A percentile compares a stretch with the other conserved stretches of the same genome.
Evolutionary conservation across 352 stramenopile genomes (phyloP).

Genomic region (Discostella stelligera): DNA sequence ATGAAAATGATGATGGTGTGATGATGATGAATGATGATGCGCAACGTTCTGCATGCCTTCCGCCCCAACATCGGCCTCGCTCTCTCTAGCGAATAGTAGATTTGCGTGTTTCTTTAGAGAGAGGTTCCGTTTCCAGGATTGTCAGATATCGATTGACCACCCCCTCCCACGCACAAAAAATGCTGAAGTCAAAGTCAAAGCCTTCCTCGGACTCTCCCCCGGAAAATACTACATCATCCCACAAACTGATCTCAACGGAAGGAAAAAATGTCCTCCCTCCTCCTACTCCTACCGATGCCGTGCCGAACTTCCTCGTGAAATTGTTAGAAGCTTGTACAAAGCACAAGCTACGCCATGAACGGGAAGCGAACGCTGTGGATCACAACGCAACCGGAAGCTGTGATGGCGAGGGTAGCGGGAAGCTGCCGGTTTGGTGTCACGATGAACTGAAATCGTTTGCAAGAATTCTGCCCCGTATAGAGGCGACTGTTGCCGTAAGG

Average conservation of each 20-base stretch:
- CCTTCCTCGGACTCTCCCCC: neutral
- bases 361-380: slow-evolving; percentile 12
- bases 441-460: slow-evolving; percentile 39
- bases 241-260: neutral
- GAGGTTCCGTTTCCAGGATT: too few species aligned
- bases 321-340: slow-evolving; percentile 54
- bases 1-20: too few species aligned
- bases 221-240: neutral
- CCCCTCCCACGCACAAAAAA: too few species aligned
- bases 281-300: slow-evolving; percentile 1
- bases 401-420: slow-evolving; percentile 2
- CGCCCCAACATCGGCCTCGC: too few species aligned
- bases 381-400: neutral
- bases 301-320: slow-evolving; percentile 31
- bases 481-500: slow-evolving; percentile 27
- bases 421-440: slow-evolving; percentile 24
- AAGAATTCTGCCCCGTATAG: slow-evolving; percentile 46
- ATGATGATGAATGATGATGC: too few species aligned
- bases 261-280: neutral
- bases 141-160: too few species aligned
- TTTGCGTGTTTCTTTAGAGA: too few species aligned
- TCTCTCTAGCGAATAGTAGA: too few species aligned
- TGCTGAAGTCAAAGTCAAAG: too few species aligned
- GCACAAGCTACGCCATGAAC: slow-evolving; percentile 47
- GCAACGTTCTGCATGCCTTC: too few species aligned